Conservation (phyloP, 441 rosid species). For the Daphne laureola region DNA sequence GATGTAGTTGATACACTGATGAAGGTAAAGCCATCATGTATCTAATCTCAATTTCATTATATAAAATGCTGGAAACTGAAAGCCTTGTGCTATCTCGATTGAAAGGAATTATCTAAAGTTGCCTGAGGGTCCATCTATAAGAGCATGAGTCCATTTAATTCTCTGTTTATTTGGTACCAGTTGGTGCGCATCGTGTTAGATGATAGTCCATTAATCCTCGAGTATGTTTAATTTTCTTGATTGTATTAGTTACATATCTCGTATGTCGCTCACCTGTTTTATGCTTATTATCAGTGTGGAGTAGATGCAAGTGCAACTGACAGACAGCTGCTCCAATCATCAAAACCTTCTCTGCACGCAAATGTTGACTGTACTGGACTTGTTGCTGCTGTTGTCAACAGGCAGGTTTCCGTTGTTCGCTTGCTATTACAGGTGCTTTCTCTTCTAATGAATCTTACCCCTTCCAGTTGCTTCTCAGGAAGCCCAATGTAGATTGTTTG, state of each 20-base stretch:
- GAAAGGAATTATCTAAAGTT: too few species aligned
- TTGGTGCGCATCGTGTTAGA: too few species aligned
- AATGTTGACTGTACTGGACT: slow-evolving; percentile 84
- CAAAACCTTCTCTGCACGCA: slow-evolving; percentile 84
- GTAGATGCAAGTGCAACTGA: slow-evolving; percentile 60
- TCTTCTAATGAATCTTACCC: background rate
- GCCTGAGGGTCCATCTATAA: too few species aligned
- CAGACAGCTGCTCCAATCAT: slow-evolving; percentile 69
- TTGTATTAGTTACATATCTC: background rate
- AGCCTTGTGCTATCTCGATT: too few species aligned
- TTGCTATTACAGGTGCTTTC: slow-evolving; percentile 61
- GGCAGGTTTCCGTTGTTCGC: slow-evolving; percentile 67
- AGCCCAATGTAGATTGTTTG: too few species aligned
- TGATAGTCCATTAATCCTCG: background rate
- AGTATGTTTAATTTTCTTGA: background rate
- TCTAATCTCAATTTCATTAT: too few species aligned
- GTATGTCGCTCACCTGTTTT: background rate
- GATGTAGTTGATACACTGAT: slow-evolving; percentile 65
- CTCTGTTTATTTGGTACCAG: too few species aligned
- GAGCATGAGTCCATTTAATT: too few species aligned
- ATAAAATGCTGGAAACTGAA: too few species aligned
- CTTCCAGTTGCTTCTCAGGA: too few species aligned
- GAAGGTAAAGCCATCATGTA: slow-evolving; percentile 37
- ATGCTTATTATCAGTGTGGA: slow-evolving; percentile 52
- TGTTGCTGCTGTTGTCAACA: slow-evolving; percentile 74